Evolutionary conservation across 2,329 filamentous ascomycete species (phyloP).

Genomic region (Nectriaceae sp.): DNA sequence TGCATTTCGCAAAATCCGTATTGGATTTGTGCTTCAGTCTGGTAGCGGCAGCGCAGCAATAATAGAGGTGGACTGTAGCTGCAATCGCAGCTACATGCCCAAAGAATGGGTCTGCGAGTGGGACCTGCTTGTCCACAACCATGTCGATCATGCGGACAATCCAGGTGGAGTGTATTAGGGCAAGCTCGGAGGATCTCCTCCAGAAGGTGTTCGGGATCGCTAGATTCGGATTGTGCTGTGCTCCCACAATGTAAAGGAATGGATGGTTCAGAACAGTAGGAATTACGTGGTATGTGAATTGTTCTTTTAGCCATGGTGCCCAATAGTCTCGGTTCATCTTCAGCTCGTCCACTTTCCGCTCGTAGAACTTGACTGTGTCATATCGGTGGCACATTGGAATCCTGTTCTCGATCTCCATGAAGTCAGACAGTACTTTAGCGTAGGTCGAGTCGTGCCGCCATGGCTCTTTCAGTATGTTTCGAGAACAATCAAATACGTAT

Average conservation of each 20-base stretch:
- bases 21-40: slow-evolving; percentile 53
- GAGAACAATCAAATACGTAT: slow-evolving; percentile 51
- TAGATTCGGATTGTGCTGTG: slow-evolving; percentile 52
- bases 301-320: slow-evolving; percentile 53
- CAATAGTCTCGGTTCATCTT: slow-evolving; percentile 49
- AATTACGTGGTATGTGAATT: slow-evolving; percentile 55
- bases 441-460: slow-evolving; percentile 56
- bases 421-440: slow-evolving; percentile 50
- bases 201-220: slow-evolving; percentile 57
- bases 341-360: slow-evolving; percentile 48
- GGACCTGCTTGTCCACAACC: slow-evolving; percentile 51
- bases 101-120: slow-evolving; percentile 53
- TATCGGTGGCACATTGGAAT: slow-evolving; percentile 54
- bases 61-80: slow-evolving; percentile 55
- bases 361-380: slow-evolving; percentile 53
- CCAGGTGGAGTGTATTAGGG: slow-evolving; percentile 54
- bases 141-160: slow-evolving; percentile 56
- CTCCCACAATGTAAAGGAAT: slow-evolving; percentile 54
- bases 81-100: slow-evolving; percentile 53
- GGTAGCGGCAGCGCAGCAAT: slow-evolving; percentile 51
- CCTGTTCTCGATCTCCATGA: slow-evolving; percentile 52
- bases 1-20: slow-evolving; percentile 52
- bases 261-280: slow-evolving; percentile 54
- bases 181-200: slow-evolving; percentile 52
- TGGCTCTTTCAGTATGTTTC: slow-evolving; percentile 49